These are phyloP conservation scores for Sporothrix brunneoviolacea DNA, from an alignment of 2,329 filamentous ascomycete species.

Conservation along the genomic window DNA sequence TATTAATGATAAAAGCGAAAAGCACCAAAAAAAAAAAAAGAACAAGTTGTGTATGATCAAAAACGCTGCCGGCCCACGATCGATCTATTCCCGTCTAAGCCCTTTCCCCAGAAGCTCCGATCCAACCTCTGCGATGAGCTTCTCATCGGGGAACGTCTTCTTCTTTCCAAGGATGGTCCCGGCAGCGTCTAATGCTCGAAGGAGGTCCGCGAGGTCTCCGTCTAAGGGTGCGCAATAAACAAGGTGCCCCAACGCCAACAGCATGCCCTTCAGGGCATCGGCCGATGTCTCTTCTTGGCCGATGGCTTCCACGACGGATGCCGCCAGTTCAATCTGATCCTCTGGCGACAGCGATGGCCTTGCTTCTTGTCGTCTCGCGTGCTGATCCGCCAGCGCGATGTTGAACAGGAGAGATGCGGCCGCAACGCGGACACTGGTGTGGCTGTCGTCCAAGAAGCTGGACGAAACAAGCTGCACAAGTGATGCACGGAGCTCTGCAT, in stretches of 20 bases:
- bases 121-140: constrained; percentile 50
- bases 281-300: constrained; percentile 50
- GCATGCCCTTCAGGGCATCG: constrained; percentile 70
- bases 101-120: constrained; percentile 45
- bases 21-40: too few relatives aligned
- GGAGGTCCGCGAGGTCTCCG: constrained; percentile 73
- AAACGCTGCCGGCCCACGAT: too few relatives aligned
- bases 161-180: constrained; percentile 56
- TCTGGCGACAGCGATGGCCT: constrained; percentile 49
- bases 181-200: constrained; percentile 68
- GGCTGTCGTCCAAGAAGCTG: constrained; percentile 69
- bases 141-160: constrained; percentile 49
- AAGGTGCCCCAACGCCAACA: constrained; percentile 70
- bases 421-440: constrained; percentile 70
- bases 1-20: too few relatives aligned
- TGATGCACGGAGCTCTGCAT: constrained; percentile 44
- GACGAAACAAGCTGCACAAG: constrained; percentile 66
- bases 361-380: not conserved
- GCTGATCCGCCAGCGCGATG: constrained; percentile 62
- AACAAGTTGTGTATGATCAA: too few relatives aligned
- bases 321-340: constrained; percentile 74
- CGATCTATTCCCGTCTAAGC: constrained; percentile 21
- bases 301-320: constrained; percentile 71
- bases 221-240: constrained; percentile 63
- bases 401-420: constrained; percentile 83